Base-by-base conservation (phyloP, 139 green algal species). In the Micractinium sp. region DNA sequence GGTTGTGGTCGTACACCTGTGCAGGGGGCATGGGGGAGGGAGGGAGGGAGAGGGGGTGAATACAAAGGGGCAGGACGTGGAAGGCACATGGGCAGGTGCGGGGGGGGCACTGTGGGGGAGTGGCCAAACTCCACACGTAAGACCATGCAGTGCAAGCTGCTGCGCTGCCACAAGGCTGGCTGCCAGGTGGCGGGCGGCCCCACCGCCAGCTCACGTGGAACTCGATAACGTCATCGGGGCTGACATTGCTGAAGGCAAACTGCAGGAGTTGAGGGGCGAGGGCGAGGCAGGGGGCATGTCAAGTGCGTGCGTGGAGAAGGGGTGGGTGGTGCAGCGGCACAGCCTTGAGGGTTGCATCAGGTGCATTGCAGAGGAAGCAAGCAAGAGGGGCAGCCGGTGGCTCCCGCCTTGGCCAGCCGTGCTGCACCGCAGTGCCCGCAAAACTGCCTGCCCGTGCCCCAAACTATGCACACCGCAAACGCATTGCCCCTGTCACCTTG, bases 221-320 rank as follows among this genome's bases (percentile, higher is more conserved):
- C 66, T 92, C 61, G n/a, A 92, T 75, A 1, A 84, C 27, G 79
- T 92, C 89, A 9, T 89, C 84, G 33, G 85, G 85, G 15, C 39
- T 29, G 41, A 92, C 89, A 39, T 92, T 92, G 76, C 90, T 92
- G 89, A 92, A 92, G 31, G 85, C 53, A 25, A 92, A 92, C 83
- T 87, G 83, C 67, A 38, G 35, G n/a, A 22, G 31, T 38, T 0
- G 13, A 12, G 29, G 31, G 2, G 29, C 20, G 27, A 1, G 4
- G 53, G 80, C 73, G 12, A 53, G 29, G 80, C 39, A 25, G 14
- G 33, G 75, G 1, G 35, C 2, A 29, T 56, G 75, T 31, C 33
- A 16, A 38, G 73, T 19, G 33, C 15, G 16, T 12, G 39, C 29
- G 29, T 3, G 3, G 7, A 61, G 15, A 22, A 82, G 13, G 31